A percentile compares a stretch with the other conserved stretches of the same genome.
phyloP scores from a whole-genome alignment of 2,329 filamentous ascomycete species.

The Aquanectria penicillioides region DNA sequence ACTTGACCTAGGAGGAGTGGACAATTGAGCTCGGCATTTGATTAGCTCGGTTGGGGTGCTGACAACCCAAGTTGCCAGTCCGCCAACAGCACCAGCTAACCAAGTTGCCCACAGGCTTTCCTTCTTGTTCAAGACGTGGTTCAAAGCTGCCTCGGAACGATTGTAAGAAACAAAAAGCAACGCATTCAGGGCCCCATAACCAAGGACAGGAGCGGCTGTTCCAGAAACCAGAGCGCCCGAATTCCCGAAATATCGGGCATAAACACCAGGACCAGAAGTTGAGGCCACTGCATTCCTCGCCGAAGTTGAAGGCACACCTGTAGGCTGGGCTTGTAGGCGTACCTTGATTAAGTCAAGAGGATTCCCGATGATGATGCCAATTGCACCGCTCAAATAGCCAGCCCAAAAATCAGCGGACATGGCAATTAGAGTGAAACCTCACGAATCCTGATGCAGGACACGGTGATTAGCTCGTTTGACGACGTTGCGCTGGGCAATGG shows the following conservation, averaged over 20 bases:
- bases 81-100: constrained; percentile 82
- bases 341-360: constrained; percentile 75
- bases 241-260: constrained; percentile 33
- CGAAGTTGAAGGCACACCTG: constrained; percentile 15
- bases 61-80: constrained; percentile 85
- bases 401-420: constrained; percentile 96
- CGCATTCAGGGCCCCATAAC: constrained; percentile 91
- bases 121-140: constrained; percentile 45
- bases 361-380: constrained; percentile 89
- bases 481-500: constrained; percentile 35
- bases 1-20: constrained; percentile 60
- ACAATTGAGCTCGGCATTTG: constrained; percentile 86
- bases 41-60: constrained; percentile 90
- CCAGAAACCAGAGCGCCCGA: constrained; percentile 64
- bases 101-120: constrained; percentile 74
- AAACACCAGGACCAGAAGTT: constrained; percentile 14
- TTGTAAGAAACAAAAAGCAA: constrained; percentile 93
- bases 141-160: constrained; percentile 75
- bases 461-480: constrained; percentile 22
- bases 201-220: constrained; percentile 84
- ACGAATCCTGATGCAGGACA: constrained; percentile 15
- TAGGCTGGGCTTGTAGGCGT: constrained; percentile 73
- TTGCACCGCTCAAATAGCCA: constrained; percentile 86
- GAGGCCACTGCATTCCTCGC: constrained; percentile 16
- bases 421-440: neutral